Conservation (phyloP, 2,329 filamentous ascomycete genomes). For the Fusarium globosum region DNA sequence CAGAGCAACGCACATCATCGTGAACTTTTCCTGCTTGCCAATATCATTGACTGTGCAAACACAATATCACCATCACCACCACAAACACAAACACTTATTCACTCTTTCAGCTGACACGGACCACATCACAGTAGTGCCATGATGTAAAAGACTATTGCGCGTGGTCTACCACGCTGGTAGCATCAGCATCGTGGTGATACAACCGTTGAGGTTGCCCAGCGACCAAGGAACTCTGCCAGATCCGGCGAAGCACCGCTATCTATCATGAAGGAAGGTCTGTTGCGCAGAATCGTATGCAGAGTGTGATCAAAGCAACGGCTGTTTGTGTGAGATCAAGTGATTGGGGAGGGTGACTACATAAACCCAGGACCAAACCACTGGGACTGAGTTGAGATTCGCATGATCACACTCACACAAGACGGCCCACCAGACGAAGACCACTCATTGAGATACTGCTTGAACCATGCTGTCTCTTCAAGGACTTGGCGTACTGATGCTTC, state of each 20-base stretch:
- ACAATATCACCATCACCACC: no score
- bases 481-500: neutral
- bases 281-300: conserved; percentile 1
- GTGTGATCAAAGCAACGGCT: neutral
- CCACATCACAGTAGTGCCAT: neutral
- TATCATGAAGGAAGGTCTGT: neutral
- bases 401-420: neutral
- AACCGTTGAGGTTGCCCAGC: conserved; percentile 11
- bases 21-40: neutral
- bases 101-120: neutral
- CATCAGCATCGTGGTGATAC: conserved; percentile 13
- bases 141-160: neutral
- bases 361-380: conserved; percentile 14
- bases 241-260: neutral
- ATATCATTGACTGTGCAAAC: neutral
- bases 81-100: neutral
- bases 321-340: conserved; percentile 6
- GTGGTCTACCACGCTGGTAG: neutral
- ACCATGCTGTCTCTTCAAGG: neutral
- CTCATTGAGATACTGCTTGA: neutral
- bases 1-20: neutral
- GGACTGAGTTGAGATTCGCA: neutral
- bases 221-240: conserved; percentile 4
- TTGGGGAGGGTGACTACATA: conserved; percentile 29
- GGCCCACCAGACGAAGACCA: neutral